phyloP scores from a whole-genome alignment of 148 eudicot species.

The Euryodendron excelsum region DNA sequence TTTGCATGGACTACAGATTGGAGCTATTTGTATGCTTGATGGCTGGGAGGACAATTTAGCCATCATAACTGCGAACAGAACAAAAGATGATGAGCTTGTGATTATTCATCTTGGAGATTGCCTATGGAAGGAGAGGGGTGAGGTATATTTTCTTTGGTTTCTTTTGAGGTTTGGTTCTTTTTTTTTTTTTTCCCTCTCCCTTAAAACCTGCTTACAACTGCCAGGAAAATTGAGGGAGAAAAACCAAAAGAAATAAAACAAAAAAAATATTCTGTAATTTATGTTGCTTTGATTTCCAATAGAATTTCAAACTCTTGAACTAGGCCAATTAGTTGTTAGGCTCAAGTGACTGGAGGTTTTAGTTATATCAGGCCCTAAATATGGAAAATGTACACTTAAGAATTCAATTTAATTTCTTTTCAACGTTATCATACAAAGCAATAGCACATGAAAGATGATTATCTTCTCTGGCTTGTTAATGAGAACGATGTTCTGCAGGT shows the following conservation, averaged over 20 bases:
- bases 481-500: slow-evolving; percentile 35
- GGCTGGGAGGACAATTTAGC: slow-evolving; percentile 80
- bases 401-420: neutral
- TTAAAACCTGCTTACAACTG: neutral
- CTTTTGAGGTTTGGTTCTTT: too few species aligned
- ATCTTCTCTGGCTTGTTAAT: neutral
- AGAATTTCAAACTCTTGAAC: neutral
- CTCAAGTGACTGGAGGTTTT: neutral
- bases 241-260: neutral
- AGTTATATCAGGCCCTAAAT: neutral
- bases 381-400: neutral
- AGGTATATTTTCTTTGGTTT: slow-evolving; percentile 38
- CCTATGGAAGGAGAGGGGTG: slow-evolving; percentile 65
- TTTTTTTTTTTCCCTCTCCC: neutral
- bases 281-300: neutral
- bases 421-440: neutral
- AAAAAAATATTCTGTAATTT: neutral
- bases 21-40: slow-evolving; percentile 19
- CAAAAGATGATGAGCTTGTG: slow-evolving; percentile 77
- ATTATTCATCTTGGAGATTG: slow-evolving; percentile 83
- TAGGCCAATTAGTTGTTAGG: neutral
- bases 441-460: neutral
- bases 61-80: slow-evolving; percentile 67
- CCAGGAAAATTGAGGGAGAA: neutral
- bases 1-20: neutral